phyloP scores from a whole-genome alignment of 2,329 filamentous ascomycete genomes.

The Aspergillus sp. region DNA sequence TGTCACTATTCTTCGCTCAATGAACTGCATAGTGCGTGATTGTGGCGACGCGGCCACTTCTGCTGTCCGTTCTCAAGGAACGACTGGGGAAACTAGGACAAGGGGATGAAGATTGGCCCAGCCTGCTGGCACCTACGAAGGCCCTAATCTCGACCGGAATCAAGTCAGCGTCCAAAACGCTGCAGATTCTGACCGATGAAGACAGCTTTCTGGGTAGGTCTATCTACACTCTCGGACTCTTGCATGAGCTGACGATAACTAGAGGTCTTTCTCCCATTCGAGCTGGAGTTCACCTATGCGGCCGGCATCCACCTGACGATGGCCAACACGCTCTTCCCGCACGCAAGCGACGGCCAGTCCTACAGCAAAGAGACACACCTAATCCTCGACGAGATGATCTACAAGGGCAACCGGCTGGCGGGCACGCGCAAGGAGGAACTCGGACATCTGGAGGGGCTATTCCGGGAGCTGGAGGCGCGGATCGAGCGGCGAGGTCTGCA shows the following conservation, averaged over 20 bases:
- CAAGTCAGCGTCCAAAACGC: conserved; percentile 33
- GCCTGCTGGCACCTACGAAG: conserved; percentile 16
- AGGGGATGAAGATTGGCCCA: conserved; percentile 3
- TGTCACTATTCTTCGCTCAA: not conserved
- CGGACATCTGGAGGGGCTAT: conserved; percentile 18
- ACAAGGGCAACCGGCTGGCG: conserved; percentile 26
- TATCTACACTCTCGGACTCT: not conserved
- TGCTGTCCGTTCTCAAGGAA: conserved; percentile 33
- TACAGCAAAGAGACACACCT: conserved; percentile 11
- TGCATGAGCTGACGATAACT: not conserved
- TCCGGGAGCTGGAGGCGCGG: conserved; percentile 16
- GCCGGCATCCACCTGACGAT: conserved; percentile 1
- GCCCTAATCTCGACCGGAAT: conserved; percentile 32
- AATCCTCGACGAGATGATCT: conserved; percentile 29
- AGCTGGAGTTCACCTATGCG: conserved; percentile 1
- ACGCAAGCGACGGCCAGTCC: not conserved
- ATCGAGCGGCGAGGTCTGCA: conserved; percentile 20
- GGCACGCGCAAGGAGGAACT: conserved; percentile 26
- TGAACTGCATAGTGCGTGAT: conserved; percentile 23
- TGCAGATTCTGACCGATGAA: conserved; percentile 30
- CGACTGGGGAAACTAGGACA: conserved; percentile 20
- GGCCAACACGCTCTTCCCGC: conserved; percentile 2
- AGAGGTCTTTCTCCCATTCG: conserved; percentile 2
- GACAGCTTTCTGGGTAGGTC: conserved; percentile 28
- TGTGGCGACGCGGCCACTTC: conserved; percentile 30